A percentile compares a stretch with the other conserved stretches of the same genome.
Evolutionary conservation across 768 basidiomycete genomes (phyloP).

Genomic region (Lactarius vividus): DNA sequence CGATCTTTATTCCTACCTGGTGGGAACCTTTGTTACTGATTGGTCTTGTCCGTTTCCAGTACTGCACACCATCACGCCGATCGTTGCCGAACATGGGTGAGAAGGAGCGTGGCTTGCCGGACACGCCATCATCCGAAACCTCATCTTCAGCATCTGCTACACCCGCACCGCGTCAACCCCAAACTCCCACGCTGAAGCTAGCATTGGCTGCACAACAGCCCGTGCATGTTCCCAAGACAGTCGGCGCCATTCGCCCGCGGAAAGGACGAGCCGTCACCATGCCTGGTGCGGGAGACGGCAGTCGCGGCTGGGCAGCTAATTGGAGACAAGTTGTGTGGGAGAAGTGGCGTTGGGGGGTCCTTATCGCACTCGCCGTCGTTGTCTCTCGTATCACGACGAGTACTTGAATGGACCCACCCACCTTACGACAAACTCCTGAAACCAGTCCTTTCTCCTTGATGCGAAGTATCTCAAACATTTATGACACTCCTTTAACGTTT

Average conservation of each 20-base stretch:
- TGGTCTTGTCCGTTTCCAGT: conserved; percentile 45
- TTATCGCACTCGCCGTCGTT: conserved; percentile 74
- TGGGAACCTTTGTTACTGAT: conserved; percentile 19
- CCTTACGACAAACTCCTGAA: background rate
- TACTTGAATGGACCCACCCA: conserved; percentile 5
- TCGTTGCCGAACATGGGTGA: conserved; percentile 95
- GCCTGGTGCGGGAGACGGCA: conserved; percentile 28
- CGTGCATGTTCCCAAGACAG: conserved; percentile 14
- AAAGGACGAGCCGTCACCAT: conserved; percentile 26
- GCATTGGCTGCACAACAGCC: conserved; percentile 1
- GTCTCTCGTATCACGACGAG: conserved; percentile 70
- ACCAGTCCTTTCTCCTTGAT: background rate
- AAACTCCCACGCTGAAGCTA: conserved; percentile 31
- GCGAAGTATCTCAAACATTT: conserved; percentile 18
- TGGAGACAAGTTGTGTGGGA: conserved; percentile 73
- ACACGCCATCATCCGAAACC: conserved; percentile 29
- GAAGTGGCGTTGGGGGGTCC: conserved; percentile 80
- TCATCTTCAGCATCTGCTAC: conserved; percentile 24
- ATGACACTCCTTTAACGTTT: conserved; percentile 23
- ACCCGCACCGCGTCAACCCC: conserved; percentile 11
- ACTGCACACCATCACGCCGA: conserved; percentile 59
- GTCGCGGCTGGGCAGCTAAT: conserved; percentile 53
- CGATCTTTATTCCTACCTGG: conserved; percentile 1
- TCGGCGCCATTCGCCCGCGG: conserved; percentile 23
- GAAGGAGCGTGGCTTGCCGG: conserved; percentile 59